A percentile compares a stretch with the other conserved stretches of the same genome.
These are phyloP conservation scores for Chlorella variabilis DNA, from an alignment of 163 green algal species.

Conservation along the genomic window DNA sequence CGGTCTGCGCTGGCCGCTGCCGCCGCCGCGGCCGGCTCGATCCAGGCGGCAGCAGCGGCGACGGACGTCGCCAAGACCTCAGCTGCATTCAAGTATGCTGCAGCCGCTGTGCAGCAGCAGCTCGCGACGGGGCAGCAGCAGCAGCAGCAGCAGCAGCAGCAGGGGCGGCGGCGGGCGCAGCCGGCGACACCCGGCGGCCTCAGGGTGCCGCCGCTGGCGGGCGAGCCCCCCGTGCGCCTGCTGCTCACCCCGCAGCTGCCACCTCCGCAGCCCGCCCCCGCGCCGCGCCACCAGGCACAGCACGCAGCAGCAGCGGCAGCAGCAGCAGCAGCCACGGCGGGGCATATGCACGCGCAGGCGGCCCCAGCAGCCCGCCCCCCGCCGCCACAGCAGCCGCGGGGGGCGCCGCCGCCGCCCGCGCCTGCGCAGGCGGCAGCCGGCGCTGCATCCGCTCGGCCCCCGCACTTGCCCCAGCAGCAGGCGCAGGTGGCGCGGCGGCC, in stretches of 20 bases:
- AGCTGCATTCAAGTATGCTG: conserved; percentile 21
- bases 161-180: background rate
- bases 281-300: no score
- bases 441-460: background rate
- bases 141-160: conserved; percentile 3
- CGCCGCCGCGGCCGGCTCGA: background rate
- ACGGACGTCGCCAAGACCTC: background rate
- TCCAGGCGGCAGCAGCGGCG: background rate
- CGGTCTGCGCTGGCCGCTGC: background rate
- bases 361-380: background rate
- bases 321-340: background rate
- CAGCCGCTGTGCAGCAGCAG: conserved; percentile 5
- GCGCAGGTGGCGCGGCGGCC: background rate
- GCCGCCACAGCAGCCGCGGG: background rate
- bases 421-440: background rate
- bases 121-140: background rate
- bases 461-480: background rate
- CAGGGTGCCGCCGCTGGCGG: background rate
- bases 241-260: conserved; percentile 12
- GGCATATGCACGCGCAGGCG: no score
- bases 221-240: conserved; percentile 2
- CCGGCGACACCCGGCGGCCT: background rate
- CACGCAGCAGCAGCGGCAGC: background rate
- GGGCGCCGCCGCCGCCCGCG: background rate
- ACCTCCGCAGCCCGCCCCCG: background rate